Base-by-base conservation (phyloP, 2,329 filamentous ascomycete species). In the Huntiella savannae region DNA sequence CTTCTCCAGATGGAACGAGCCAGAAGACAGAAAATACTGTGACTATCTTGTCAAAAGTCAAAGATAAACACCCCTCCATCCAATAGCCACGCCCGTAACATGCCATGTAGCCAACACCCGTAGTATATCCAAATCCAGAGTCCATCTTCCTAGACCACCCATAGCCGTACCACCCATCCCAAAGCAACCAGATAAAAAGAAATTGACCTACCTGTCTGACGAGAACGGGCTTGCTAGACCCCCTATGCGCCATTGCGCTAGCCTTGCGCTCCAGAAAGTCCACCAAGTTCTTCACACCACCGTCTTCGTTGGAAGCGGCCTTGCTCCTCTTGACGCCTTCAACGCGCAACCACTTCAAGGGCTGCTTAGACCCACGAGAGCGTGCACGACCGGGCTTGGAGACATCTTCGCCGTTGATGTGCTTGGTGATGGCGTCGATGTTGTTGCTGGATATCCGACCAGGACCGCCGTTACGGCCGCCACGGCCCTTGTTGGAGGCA, bases 121-220 rank as follows among this genome's bases (percentile, higher is more conserved):
- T 10, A 13, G 19, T n/a, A 28, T 33, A 13, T 17, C 40, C n/a
- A 40, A 40, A 19, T 10, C 11, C 22, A n/a, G 3, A 16, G n/a
- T 42, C 40, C 40, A 32, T 4, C 40, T 43, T 17, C 15, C 15
- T 13, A 7, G 10, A 32, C 32, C n/a, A n/a, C 40, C 5, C 22
- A 28, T 10, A 28, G 22, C 7, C 7, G 8, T 28, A 7, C 22
- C 22, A 28, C 3, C 13, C 40, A 16, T 12, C 34, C 40, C n/a
- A 36, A n/a, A 12, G 12, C 13, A n/a, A 36, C 15, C 34, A 3
- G 5, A 36, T 36, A 36, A 36, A n/a, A 28, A 6, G 12, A 36
- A 36, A 16, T 15, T 2, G 5, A 81, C 79, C 75, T 82, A 86
- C 82, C 77, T 84, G 83, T 64, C 75, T 77, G 52, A 87, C 77